phyloP scores from a whole-genome alignment of 2,329 filamentous ascomycete genomes.

The Triangularia verruculosa region DNA sequence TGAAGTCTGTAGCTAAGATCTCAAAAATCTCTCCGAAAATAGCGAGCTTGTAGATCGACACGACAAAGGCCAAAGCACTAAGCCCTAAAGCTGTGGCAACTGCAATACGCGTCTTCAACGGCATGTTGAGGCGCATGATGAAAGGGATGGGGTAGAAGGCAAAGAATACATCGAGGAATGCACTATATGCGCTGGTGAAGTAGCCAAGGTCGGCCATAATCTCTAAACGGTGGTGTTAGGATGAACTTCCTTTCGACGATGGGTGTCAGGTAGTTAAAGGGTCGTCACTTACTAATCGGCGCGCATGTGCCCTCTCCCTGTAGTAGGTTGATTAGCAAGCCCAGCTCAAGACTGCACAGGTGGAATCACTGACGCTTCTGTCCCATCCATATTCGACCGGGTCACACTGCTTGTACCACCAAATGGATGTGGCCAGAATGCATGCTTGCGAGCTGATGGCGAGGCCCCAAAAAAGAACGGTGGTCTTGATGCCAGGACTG shows the following conservation, averaged over 20 bases:
- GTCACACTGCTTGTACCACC: conserved; percentile 33
- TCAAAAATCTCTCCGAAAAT: conserved; percentile 16
- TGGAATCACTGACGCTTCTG: background rate
- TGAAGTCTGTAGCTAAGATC: conserved; percentile 9
- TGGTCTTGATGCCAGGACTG: conserved; percentile 31
- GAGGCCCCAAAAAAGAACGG: conserved; percentile 32
- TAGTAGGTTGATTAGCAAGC: no score
- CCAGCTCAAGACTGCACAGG: no score
- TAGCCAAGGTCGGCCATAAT: conserved; percentile 15
- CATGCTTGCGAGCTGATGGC: conserved; percentile 33
- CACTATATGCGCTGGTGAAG: conserved; percentile 15
- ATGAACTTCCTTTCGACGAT: no score
- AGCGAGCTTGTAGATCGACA: conserved; percentile 16
- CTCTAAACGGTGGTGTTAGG: background rate
- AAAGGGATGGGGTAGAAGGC: conserved; percentile 14
- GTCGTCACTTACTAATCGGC: no score
- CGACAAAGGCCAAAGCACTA: conserved; percentile 9
- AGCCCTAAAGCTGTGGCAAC: conserved; percentile 9
- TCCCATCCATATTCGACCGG: conserved; percentile 13
- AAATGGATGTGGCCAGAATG: conserved; percentile 31
- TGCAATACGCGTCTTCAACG: conserved; percentile 9
- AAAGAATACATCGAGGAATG: conserved; percentile 17
- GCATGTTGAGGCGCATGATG: conserved; percentile 19
- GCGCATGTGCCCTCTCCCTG: no score
- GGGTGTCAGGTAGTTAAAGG: no score